phyloP scores from a whole-genome alignment of 2,329 filamentous ascomycete species.

The Hyphodiscus sp. region DNA sequence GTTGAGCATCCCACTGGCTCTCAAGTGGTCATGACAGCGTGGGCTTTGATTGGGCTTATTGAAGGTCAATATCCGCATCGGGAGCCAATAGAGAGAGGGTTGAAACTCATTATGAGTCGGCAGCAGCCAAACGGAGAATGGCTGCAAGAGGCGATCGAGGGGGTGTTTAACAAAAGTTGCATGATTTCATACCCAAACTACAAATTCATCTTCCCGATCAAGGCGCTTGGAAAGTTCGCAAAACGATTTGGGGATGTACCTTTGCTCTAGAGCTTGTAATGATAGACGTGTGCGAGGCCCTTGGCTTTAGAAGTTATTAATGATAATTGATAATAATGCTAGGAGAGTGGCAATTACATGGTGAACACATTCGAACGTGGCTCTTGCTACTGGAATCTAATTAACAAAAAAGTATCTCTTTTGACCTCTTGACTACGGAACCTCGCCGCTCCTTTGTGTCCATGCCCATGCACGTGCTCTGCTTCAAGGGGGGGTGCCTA shows the following conservation, averaged over 20 bases:
- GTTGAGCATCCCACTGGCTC: conserved; percentile 67
- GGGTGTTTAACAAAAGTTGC: conserved; percentile 97
- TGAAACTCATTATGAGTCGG: conserved; percentile 75
- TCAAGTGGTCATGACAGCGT: conserved; percentile 91
- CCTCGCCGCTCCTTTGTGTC: too few relatives aligned
- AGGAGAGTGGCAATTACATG: background rate
- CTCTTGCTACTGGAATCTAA: too few relatives aligned
- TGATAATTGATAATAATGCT: background rate
- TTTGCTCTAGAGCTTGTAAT: conserved; percentile 9
- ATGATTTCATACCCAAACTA: conserved; percentile 99
- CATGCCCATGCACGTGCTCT: too few relatives aligned
- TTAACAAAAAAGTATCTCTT: too few relatives aligned
- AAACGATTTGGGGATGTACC: conserved; percentile 25
- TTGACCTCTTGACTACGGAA: too few relatives aligned
- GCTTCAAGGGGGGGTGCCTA: too few relatives aligned
- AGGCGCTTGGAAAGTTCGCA: conserved; percentile 76
- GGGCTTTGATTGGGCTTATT: conserved; percentile 77
- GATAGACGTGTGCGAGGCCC: background rate
- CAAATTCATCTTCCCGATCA: conserved; percentile 93
- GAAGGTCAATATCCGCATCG: conserved; percentile 75
- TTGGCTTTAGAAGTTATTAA: background rate
- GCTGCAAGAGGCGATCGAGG: conserved; percentile 92
- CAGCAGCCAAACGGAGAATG: conserved; percentile 90
- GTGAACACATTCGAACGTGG: too few relatives aligned
- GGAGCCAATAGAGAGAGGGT: conserved; percentile 63